Conservation (phyloP, 2,329 filamentous ascomycete species). For the Curvularia hawaiiensis region DNA sequence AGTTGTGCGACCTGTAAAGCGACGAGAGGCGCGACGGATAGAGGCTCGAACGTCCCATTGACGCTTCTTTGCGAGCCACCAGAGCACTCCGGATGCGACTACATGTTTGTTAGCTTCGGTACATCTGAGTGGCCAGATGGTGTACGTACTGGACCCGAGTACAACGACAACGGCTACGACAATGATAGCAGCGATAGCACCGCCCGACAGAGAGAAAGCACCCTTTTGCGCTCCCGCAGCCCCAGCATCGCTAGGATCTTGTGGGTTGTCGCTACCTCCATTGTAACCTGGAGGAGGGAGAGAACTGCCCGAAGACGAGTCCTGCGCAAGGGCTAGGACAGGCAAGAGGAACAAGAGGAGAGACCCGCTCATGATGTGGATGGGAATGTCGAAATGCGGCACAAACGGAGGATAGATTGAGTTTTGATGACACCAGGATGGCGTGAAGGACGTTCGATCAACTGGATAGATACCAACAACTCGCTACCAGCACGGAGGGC, state of each 20-base stretch:
- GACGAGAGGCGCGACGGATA: constrained; percentile 66
- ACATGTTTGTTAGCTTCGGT: constrained; percentile 19
- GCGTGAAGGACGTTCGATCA: constrained; percentile 39
- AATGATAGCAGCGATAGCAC: constrained; percentile 75
- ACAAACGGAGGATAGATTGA: constrained; percentile 22
- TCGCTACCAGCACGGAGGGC: constrained; percentile 32
- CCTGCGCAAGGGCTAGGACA: constrained; percentile 37
- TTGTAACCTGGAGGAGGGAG: constrained; percentile 42
- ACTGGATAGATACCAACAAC: constrained; percentile 31
- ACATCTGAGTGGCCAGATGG: background rate
- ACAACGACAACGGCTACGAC: constrained; percentile 70
- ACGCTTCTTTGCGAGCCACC: constrained; percentile 81
- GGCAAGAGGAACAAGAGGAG: constrained; percentile 35
- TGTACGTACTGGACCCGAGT: constrained; percentile 65
- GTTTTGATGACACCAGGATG: constrained; percentile 37
- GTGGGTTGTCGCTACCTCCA: constrained; percentile 45
- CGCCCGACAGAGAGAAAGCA: constrained; percentile 68
- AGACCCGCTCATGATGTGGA: constrained; percentile 35
- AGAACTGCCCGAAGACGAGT: constrained; percentile 24
- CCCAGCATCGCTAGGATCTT: constrained; percentile 56
- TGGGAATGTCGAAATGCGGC: constrained; percentile 18
- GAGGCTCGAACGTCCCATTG: constrained; percentile 81
- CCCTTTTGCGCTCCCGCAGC: constrained; percentile 67
- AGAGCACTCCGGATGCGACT: constrained; percentile 71
- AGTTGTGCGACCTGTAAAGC: constrained; percentile 49